Conservation (phyloP, 805 yeast species). For the Cyberlindnera meyerae region DNA sequence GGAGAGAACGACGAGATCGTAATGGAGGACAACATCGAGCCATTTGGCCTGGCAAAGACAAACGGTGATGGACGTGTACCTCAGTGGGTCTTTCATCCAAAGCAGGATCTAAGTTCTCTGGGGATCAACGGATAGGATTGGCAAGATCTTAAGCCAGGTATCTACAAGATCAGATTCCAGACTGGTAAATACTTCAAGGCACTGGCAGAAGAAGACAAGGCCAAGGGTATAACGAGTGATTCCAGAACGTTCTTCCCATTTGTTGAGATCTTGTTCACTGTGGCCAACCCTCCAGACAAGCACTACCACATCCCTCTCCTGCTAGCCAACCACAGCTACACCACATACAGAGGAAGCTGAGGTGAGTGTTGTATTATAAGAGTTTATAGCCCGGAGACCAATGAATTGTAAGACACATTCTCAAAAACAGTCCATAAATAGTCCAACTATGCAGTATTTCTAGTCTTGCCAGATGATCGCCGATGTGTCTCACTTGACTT, state of each 20-base stretch:
- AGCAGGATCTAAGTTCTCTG: slow-evolving; percentile 19
- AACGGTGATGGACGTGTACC: slow-evolving; percentile 77
- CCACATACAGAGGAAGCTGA: slow-evolving; percentile 75
- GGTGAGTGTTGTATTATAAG: too few species aligned
- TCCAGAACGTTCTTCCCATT: slow-evolving; percentile 75
- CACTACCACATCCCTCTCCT: slow-evolving; percentile 91
- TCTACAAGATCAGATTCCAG: slow-evolving; percentile 71
- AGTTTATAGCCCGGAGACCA: background rate
- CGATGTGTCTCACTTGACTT: too few species aligned
- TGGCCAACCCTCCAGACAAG: slow-evolving; percentile 60
- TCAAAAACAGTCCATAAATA: too few species aligned
- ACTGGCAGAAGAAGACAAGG: slow-evolving; percentile 16
- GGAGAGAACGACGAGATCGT: slow-evolving; percentile 26
- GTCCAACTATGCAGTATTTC: too few species aligned
- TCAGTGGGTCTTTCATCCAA: slow-evolving; percentile 54
- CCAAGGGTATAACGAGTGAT: slow-evolving; percentile 23
- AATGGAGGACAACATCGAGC: slow-evolving; percentile 29
- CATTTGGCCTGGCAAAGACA: slow-evolving; percentile 67
- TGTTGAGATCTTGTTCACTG: slow-evolving; percentile 72
- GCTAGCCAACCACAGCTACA: slow-evolving; percentile 79
- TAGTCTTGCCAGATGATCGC: too few species aligned
- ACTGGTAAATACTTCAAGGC: slow-evolving; percentile 60
- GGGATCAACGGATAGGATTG: slow-evolving; percentile 37
- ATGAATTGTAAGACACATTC: background rate
- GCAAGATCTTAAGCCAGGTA: slow-evolving; percentile 50